Base-by-base conservation (phyloP, 441 rosid species). In the Erysimum pusillum region DNA sequence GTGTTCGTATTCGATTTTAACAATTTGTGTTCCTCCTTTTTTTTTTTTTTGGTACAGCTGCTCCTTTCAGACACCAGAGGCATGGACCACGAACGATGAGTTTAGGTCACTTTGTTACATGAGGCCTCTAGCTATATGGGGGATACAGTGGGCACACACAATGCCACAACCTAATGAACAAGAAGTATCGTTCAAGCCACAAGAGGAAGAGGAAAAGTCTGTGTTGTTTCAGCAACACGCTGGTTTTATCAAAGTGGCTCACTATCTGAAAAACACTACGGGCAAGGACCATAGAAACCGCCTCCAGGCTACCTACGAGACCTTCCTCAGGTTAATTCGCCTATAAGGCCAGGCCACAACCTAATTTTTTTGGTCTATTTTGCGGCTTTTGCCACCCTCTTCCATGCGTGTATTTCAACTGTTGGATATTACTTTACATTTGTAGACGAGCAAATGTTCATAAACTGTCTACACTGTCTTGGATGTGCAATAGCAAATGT, bases 101-200 rank as follows among this genome's bases (percentile, higher is more conserved):
- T 90, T 63, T 42, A 83, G 94, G 51, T 85, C 90, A 41, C 82
- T 90, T 2, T 87, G 91, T 72, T 90, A 90, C 81, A 90, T 90
- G 94, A 74, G 94, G 60, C 94, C 94, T 0, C 73, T 90, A 79
- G 88, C 94, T 51, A 86, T 90, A 78, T 90, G 92, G 94, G 91
- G 85, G 11, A 90, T 88, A 82, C 94, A 90, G 20, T 88, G 90
- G 90, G 94, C 94, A 58, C 66, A 86, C 73, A 79, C 86, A 60
- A 85, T 82, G 80, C 88, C 86, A 2, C 64, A 82, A 56, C 83
- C 68, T 22, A 65, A 48, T 14, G 68, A 84, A 74, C 80, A 79
- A 65, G 77, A 65, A 52, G 78, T 74, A 51, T 73, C 53, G 28
- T n/a, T 77, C 3, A 80, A 45, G 35, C 78, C 60, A 20, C 70